Base-by-base conservation (phyloP, 2,329 filamentous ascomycete species). In the Chalara sp. region DNA sequence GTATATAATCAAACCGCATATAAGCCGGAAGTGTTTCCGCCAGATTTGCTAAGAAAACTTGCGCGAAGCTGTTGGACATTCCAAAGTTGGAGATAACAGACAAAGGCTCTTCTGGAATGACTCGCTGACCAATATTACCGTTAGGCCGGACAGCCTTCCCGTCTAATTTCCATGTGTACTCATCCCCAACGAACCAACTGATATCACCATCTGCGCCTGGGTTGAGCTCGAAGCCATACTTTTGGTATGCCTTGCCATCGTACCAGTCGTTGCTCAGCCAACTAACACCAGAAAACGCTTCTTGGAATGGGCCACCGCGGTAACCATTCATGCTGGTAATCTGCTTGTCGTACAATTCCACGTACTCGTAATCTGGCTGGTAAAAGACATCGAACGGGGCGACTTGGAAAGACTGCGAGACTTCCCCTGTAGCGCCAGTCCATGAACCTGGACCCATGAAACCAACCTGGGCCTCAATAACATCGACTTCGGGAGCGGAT, bases 341-440 rank as follows among this genome's bases (percentile, higher is more conserved):
- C 2, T 66, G 64, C 32, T 73, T 67, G 57, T 88, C 78, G 57
- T 87, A 87, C 2, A 87, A 70, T 53, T 84, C 83, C 39, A 83
- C 66, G 57, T 78, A 86, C 13, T 86, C 77, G 56, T 77, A 77
- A 60, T 85, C 74, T 6, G 83, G 82, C 67, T 81, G 78, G 61
- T 85, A 87, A 74, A 79, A 85, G 44, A 83, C 72, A 61, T 88
- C 84, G 57, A 87, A 87, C 2, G 84, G 84, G 1, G 84, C 84
- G 52, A 81, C 73, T 60, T 87, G 83, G 61, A 79, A 76, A 64
- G 79, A 83, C 59, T 87, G 82, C 6, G 84, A 86, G 2, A 80
- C 84, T 21, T 73, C 70, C 44, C 83, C 83, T 46, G 84, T 73
- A 33, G 71, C 72, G n/a, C 71, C 72, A 32, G 69, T 71, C 21